These are phyloP conservation scores for Candida sp. DNA, from an alignment of 1,139 yeast genomes.

Conservation along the genomic window DNA sequence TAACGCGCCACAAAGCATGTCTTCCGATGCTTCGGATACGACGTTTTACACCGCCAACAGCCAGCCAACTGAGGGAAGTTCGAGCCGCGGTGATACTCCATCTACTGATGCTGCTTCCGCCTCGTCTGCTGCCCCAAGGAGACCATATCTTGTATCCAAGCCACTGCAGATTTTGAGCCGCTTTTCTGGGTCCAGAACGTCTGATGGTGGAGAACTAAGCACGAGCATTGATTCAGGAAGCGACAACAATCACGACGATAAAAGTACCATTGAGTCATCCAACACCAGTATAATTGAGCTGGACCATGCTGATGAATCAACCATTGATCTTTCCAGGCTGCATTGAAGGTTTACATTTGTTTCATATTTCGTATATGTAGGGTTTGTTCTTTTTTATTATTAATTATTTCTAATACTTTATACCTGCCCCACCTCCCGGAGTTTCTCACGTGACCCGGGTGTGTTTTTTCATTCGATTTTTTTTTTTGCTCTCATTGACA, in stretches of 20 bases:
- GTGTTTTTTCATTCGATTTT: neutral
- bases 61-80: conserved; percentile 5
- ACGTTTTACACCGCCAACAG: conserved; percentile 10
- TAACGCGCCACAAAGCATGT: conserved; percentile 4
- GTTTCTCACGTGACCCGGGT: conserved; percentile 1
- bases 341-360: neutral
- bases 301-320: conserved; percentile 12
- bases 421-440: neutral
- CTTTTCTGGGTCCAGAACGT: conserved; percentile 10
- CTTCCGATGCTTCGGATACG: conserved; percentile 3
- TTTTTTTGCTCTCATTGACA: neutral
- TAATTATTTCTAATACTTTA: neutral
- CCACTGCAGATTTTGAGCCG: conserved; percentile 35
- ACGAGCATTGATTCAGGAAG: conserved; percentile 28
- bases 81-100: neutral
- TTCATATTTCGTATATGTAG: neutral
- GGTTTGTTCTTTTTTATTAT: neutral
- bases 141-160: conserved; percentile 17
- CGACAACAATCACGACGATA: conserved; percentile 7
- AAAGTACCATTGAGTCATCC: conserved; percentile 8
- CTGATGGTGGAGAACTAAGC: conserved; percentile 21
- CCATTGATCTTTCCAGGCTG: conserved; percentile 7
- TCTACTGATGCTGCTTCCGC: neutral
- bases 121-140: neutral
- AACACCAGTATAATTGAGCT: conserved; percentile 3